These are phyloP conservation scores for Starmerella kuoi DNA, from an alignment of 805 yeast genomes.

Conservation along the genomic window DNA sequence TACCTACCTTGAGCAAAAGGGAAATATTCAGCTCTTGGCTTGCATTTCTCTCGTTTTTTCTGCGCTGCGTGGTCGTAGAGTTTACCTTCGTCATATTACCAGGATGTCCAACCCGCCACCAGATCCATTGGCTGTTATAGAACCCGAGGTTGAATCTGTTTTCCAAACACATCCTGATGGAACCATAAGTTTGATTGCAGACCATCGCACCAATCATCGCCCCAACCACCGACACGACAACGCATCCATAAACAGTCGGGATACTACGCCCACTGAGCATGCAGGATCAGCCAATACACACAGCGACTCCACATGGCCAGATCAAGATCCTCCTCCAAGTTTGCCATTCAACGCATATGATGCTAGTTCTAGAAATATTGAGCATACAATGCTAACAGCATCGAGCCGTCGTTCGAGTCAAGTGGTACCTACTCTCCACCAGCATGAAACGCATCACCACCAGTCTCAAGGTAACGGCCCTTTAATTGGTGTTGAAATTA, in stretches of 20 bases:
- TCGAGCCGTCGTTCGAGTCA: not conserved
- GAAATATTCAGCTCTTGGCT: conserved; percentile 80
- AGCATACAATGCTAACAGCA: too few relatives aligned
- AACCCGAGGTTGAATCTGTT: conserved; percentile 4
- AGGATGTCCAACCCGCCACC: not conserved
- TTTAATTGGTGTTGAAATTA: not conserved
- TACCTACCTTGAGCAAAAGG: conserved; percentile 46
- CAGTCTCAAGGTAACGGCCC: not conserved
- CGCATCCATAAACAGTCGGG: not conserved
- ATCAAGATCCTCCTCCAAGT: not conserved
- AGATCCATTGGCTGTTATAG: not conserved
- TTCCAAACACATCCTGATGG: conserved; percentile 1
- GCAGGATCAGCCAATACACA: not conserved
- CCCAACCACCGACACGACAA: too few relatives aligned
- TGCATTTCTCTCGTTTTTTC: conserved; percentile 17
- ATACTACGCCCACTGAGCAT: not conserved
- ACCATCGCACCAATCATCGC: not conserved
- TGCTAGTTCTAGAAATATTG: not conserved
- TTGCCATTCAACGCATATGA: not conserved
- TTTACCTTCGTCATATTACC: not conserved
- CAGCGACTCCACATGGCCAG: not conserved
- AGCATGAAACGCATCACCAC: not conserved
- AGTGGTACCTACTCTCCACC: not conserved
- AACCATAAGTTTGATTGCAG: not conserved
- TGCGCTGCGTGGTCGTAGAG: conserved; percentile 2